Evolutionary conservation across 768 basidiomycete genomes (phyloP), one percentile per base, ranked within the genome.

Genomic region (Peribolospora kevripleyi): DNA sequence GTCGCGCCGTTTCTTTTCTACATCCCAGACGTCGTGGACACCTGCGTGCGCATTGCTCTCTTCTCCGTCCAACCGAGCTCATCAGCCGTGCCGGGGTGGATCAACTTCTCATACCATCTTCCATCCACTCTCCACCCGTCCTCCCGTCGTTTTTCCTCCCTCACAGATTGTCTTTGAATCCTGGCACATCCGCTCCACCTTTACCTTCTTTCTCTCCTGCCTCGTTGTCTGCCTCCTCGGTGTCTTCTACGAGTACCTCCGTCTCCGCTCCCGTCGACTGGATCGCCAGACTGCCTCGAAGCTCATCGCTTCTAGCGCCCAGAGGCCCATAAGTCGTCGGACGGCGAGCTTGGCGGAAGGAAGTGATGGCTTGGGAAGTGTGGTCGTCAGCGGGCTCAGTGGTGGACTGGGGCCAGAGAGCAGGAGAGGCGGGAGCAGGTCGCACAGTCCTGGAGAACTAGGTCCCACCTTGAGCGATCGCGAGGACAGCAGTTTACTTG

Each of bases 171-270:
- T 10, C 40, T 41, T 42, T 45, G 25, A 42, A 53, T 40, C 50
- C 25, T 87, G 84, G 82, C 82, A 84, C 69, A 76, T 87, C 61
- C 69, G 63, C 57, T 74, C 78, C 36, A 68, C 65, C 51, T 58
- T 70, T 56, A 66, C 69, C 37, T 84, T 88, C 65, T 58, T 78
- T 58, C 58, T 79, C 57, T 84, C 82, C 37, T 79, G 76, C 66
- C 48, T 78, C 58, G 73, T 70, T 54, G 77, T 87, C 66, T 72
- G 79, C 54, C 68, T 67, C 0, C 73, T 88, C 39, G 77, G 82
- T 52, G 69, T 84, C n/a, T 68, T 79, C 55, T 87, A 79, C 67
- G 84, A 88, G 64, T 87, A 56, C 43, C 45, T 42, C 3, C 37
- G 55, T 5, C 42, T 56, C 5, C 42, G 51, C 11, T 50, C 55